These are phyloP conservation scores for Blastomyces percursus DNA, from an alignment of 2,329 filamentous ascomycete species.

Conservation along the genomic window DNA sequence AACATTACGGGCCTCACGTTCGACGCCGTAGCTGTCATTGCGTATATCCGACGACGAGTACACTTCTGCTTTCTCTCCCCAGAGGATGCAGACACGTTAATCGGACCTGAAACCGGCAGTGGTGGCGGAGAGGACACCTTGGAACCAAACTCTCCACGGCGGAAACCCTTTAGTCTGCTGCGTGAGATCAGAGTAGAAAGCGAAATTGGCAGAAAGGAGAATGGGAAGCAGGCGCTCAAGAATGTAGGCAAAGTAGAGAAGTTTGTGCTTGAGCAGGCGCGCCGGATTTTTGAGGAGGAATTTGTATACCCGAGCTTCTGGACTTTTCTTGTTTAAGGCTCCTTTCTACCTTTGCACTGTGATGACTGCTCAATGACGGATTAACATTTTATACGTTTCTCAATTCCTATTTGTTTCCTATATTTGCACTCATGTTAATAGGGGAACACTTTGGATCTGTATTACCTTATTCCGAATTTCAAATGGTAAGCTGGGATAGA, in stretches of 20 bases:
- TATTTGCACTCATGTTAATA: not conserved
- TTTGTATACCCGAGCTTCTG: slow-evolving; percentile 98
- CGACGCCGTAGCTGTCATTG: slow-evolving; percentile 85
- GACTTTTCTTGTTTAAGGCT: slow-evolving; percentile 73
- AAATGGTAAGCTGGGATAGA: not conserved
- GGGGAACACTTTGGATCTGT: not conserved
- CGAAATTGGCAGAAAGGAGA: slow-evolving; percentile 87
- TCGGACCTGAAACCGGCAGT: slow-evolving; percentile 34
- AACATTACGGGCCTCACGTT: slow-evolving; percentile 93
- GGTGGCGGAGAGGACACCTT: slow-evolving; percentile 15
- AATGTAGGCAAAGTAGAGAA: slow-evolving; percentile 98
- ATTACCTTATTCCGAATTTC: not conserved
- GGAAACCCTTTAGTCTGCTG: slow-evolving; percentile 60
- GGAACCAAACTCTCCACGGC: slow-evolving; percentile 19
- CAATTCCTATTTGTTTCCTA: not conserved
- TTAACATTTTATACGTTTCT: not conserved
- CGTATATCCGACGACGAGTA: slow-evolving; percentile 76
- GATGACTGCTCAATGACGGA: not conserved
- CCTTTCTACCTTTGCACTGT: not conserved
- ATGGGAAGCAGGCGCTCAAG: slow-evolving; percentile 88
- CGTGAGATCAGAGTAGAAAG: slow-evolving; percentile 95
- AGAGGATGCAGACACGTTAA: slow-evolving; percentile 71
- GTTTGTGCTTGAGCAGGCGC: slow-evolving; percentile 92
- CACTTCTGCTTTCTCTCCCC: slow-evolving; percentile 93
- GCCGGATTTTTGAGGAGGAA: slow-evolving; percentile 95